phyloP scores from a whole-genome alignment of 805 yeast species.

The Candida railenensis region DNA sequence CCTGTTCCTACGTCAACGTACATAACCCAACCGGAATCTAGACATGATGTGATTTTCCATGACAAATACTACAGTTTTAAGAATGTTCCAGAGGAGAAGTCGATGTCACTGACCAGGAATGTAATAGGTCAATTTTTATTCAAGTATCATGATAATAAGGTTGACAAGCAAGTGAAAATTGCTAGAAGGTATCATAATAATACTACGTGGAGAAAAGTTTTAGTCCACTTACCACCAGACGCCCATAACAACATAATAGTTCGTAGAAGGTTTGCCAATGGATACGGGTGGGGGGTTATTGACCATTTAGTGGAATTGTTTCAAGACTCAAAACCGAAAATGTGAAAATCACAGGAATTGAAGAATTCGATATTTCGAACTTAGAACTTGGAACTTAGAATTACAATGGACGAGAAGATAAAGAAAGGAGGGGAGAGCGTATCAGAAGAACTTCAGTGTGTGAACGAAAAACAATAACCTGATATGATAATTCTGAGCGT shows the following conservation, averaged over 20 bases:
- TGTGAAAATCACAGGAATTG: conserved; percentile 10
- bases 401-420: no score
- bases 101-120: conserved; percentile 9
- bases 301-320: conserved; percentile 27
- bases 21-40: conserved; percentile 30
- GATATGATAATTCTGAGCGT: no score
- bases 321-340: conserved; percentile 1
- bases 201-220: conserved; percentile 43
- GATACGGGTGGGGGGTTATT: conserved; percentile 48
- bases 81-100: conserved; percentile 25
- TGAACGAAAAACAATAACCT: no score
- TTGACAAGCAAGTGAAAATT: conserved; percentile 38
- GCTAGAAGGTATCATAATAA: conserved; percentile 41
- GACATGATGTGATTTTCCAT: conserved; percentile 41
- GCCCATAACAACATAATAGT: conserved; percentile 47
- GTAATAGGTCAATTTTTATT: conserved; percentile 16
- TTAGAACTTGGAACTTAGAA: no score
- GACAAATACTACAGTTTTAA: conserved; percentile 38
- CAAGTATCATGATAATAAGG: conserved; percentile 32
- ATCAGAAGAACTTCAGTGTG: background rate
- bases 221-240: conserved; percentile 44
- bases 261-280: conserved; percentile 42
- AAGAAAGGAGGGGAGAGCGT: no score
- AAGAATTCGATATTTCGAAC: background rate
- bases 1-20: conserved; percentile 37